Evolutionary conservation across 2,329 filamentous ascomycete genomes (phyloP), one percentile per base, ranked within the genome.

Genomic region (Sarocladiaceae sp.): DNA sequence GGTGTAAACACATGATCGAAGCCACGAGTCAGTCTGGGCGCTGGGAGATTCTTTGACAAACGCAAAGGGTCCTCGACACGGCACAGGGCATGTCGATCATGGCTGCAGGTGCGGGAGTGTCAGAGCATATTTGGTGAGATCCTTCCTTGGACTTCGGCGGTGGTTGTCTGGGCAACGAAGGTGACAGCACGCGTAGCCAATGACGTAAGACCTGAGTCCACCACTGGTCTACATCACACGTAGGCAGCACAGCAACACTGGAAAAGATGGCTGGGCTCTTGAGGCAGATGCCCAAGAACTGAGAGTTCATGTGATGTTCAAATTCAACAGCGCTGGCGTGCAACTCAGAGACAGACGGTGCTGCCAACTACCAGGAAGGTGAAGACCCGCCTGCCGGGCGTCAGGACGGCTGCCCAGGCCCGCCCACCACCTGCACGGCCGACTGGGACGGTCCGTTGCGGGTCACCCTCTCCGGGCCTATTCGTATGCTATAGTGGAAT

Each of bases 191-290:
- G 37, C 21, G 33, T 39, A 16, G 37, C 37, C n/a, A 41, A 41
- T 41, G 37, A 41, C 37, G 37, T 41, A 41, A 41, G 23, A 41
- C n/a, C n/a, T n/a, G n/a, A n/a, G n/a, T n/a, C n/a, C n/a, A 9
- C n/a, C 34, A 19, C 37, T 24, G 15, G n/a, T n/a, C n/a, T n/a
- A n/a, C n/a, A n/a, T n/a, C n/a, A n/a, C n/a, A n/a, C n/a, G n/a
- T n/a, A n/a, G n/a, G n/a, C n/a, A n/a, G n/a, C n/a, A n/a, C n/a
- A n/a, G n/a, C n/a, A n/a, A n/a, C n/a, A n/a, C n/a, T n/a, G n/a
- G n/a, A n/a, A n/a, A n/a, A n/a, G n/a, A n/a, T n/a, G n/a, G n/a
- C n/a, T n/a, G n/a, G n/a, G n/a, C n/a, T n/a, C n/a, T n/a, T n/a
- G n/a, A n/a, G n/a, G n/a, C n/a, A n/a, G n/a, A n/a, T n/a, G n/a